Percentiles rank a stretch among this genome's conserved stretches.
phyloP scores from a whole-genome alignment of 768 basidiomycete species.

The Mycena leptocephala region DNA sequence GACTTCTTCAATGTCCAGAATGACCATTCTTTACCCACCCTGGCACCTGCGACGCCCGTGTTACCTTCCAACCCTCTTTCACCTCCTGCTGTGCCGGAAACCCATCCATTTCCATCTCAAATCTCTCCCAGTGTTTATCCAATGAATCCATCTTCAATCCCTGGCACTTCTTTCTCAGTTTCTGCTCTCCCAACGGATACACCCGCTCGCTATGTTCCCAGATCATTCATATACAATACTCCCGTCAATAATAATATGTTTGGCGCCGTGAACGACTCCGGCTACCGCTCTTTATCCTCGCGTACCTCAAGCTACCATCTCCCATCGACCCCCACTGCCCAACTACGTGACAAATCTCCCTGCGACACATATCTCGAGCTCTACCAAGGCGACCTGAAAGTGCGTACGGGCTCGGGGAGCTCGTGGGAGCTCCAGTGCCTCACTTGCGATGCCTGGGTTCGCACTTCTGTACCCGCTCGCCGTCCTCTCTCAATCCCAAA shows the following conservation, averaged over 20 bases:
- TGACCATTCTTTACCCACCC: not conserved
- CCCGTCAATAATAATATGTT: not conserved
- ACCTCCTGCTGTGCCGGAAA: not conserved
- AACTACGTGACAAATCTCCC: not conserved
- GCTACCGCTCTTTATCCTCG: not conserved
- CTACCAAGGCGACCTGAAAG: not conserved
- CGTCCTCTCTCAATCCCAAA: not conserved
- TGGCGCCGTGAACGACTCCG: not conserved
- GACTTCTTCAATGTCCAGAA: not conserved
- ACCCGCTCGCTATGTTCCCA: not conserved
- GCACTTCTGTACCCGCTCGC: not conserved
- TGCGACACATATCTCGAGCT: not conserved
- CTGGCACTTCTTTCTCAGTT: not conserved
- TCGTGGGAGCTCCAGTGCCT: constrained; percentile 1
- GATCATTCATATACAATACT: not conserved
- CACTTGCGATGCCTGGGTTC: not conserved
- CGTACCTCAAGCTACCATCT: not conserved
- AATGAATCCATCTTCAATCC: not conserved
- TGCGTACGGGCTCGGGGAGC: not conserved
- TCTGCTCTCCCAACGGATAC: not conserved
- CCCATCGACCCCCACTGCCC: not conserved
- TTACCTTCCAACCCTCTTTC: too few relatives aligned
- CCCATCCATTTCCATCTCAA: not conserved
- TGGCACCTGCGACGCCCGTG: not conserved
- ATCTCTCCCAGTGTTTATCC: not conserved